Conservation (phyloP, 2,329 filamentous ascomycete species). For the Sporothrix phasma region DNA sequence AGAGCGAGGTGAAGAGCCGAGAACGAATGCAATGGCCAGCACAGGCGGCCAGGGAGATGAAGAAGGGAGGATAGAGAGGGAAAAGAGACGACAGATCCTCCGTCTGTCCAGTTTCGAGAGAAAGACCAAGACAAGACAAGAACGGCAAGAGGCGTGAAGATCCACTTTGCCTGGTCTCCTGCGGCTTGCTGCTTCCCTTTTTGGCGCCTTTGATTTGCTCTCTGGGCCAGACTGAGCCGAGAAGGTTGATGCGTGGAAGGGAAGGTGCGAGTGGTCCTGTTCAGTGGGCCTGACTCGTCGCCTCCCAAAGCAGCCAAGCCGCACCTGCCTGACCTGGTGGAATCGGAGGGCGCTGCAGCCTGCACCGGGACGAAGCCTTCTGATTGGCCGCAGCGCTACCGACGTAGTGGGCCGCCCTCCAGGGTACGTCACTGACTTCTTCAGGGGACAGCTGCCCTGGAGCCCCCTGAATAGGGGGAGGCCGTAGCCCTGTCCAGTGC, state of each 20-base stretch:
- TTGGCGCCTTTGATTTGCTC: conserved; percentile 11
- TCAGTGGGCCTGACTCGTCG: background rate
- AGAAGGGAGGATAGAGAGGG: background rate
- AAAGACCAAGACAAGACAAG: background rate
- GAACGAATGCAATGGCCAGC: background rate
- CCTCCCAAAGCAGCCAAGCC: conserved; percentile 11
- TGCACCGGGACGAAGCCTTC: background rate
- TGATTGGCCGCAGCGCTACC: conserved; percentile 11
- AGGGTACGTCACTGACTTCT: conserved; percentile 10
- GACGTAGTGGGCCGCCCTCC: background rate
- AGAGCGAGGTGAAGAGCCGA: background rate
- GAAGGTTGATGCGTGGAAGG: conserved; percentile 5
- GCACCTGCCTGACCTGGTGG: conserved; percentile 2
- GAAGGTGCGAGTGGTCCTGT: background rate
- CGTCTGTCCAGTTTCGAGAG: no score
- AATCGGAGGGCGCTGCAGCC: background rate
- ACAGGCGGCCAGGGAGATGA: background rate
- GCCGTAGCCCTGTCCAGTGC: background rate
- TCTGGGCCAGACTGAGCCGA: background rate
- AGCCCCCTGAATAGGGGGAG: background rate
- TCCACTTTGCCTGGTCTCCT: conserved; percentile 1
- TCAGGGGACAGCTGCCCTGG: background rate
- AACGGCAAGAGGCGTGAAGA: background rate
- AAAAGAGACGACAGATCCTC: background rate
- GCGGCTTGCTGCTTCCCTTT: conserved; percentile 1